phyloP scores from a whole-genome alignment of 805 yeast genomes.

The Candida chauliodis region DNA sequence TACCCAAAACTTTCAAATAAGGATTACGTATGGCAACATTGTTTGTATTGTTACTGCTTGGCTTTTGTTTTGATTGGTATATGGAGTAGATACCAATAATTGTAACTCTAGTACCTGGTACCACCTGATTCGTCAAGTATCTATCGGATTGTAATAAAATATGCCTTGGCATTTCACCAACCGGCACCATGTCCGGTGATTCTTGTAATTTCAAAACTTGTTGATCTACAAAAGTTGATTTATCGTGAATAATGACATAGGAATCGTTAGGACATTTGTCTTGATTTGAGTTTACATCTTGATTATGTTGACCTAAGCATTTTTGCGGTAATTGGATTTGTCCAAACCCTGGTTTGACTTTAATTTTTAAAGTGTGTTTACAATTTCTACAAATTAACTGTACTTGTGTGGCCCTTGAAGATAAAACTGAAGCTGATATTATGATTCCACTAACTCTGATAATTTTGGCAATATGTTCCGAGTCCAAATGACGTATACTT shows the following conservation, averaged over 20 bases:
- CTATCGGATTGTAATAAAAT: constrained; percentile 84
- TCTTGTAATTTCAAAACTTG: constrained; percentile 93
- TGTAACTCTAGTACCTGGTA: constrained; percentile 94
- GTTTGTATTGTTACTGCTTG: constrained; percentile 32
- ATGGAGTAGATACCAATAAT: constrained; percentile 91
- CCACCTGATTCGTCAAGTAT: constrained; percentile 80
- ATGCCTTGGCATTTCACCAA: constrained; percentile 98
- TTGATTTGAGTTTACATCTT: constrained; percentile 42
- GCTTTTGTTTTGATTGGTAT: constrained; percentile 57
- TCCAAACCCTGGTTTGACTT: constrained; percentile 67
- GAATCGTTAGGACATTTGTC: constrained; percentile 87
- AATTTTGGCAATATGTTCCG: constrained; percentile 84
- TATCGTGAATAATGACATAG: constrained; percentile 88
- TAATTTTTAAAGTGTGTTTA: constrained; percentile 69
- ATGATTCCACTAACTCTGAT: constrained; percentile 91
- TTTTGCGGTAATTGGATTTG: constrained; percentile 61
- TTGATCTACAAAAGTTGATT: constrained; percentile 90
- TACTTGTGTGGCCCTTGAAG: constrained; percentile 81
- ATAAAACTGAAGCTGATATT: constrained; percentile 83
- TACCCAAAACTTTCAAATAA: constrained; percentile 80
- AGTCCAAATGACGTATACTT: constrained; percentile 76
- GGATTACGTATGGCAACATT: constrained; percentile 94
- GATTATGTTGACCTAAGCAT: constrained; percentile 50
- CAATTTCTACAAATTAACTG: constrained; percentile 86
- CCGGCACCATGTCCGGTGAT: constrained; percentile 98